Evolutionary conservation across 179 eudicot species (phyloP), one percentile per base, ranked within the genome.

Genomic region (Carnegiea gigantea): DNA sequence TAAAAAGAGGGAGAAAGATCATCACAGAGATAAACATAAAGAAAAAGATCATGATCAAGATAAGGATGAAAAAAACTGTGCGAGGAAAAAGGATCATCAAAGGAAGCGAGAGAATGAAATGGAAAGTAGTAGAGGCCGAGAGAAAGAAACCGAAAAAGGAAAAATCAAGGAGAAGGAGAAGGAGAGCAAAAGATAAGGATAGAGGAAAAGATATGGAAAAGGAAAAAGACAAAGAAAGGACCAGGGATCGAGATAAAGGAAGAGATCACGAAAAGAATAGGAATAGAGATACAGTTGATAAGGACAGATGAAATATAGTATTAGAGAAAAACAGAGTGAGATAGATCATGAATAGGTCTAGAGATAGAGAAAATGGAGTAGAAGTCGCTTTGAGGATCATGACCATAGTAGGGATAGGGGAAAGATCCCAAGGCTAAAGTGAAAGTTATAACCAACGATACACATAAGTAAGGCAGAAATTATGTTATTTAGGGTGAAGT

Each of bases 311-410:
- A 93, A 83, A 83, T 90, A 86, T 74, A 87, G 48, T 79, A 54
- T 15, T 49, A 85, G 82, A 73, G 86, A 80, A 24, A 86, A 74
- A 80, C 87, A 80, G 38, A 86, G 77, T 79, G 93, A 90, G 43
- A 33, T 79, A 23, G 87, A 81, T 79, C 80, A 83, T 78, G 92
- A 84, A 80, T 46, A 88, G 82, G 78, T 83, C 83, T 48, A 87
- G 83, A 73, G 89, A 86, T 43, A 86, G 82, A 76, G 90, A 88
- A 67, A 91, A 84, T 81, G 78, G 76, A 87, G 88, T 70, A 90
- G 86, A 73, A 89, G 88, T 74, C 85, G 84, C 65, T 86, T 87
- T 75, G 98, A 91, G 49, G 87, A 86, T 85, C 90, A 88, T 84
- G 89, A 88, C 78, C 74, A 78, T 79, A 80, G 75, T 40, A 88